Evolutionary conservation across 2,329 filamentous ascomycete species (phyloP), one percentile per base, ranked within the genome.

Genomic region (Cladosporium colombiae): DNA sequence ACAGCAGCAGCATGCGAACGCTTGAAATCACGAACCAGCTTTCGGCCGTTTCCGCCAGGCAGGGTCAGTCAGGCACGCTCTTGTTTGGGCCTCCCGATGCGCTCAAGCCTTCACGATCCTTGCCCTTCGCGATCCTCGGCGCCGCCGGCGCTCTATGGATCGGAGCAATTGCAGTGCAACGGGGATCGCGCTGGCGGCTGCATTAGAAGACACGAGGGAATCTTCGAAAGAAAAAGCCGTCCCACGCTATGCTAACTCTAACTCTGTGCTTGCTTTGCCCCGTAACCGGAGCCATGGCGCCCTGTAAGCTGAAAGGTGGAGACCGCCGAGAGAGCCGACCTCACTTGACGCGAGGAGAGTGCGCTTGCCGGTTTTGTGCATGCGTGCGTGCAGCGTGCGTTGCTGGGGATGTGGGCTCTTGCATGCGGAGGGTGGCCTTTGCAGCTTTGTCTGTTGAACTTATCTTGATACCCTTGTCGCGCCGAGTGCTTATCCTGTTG

Each of bases 321-420:
- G 37, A 44, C 37, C 37, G 37, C 37, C 37, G 37, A n/a, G 18
- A 44, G 37, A 44, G 37, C 37, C 37, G 37, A 44, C 37, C 37
- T 44, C 37, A 44, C 37, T 44, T 44, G 40, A 35, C n/a, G n/a
- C n/a, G 40, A 5, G 40, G 27, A n/a, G 40, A 11, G 40, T 33
- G 52, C 52, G 52, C 52, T 55, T 55, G 27, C 52, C 52, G 27
- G 52, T 55, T 55, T 33, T 11, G 52, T 33, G 13, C 25, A n/a
- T 53, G 49, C 49, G 6, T 29, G 50, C 25, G 50, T 53, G 50
- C 18, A 27, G 50, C 50, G 50, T 53, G 50, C 18, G 50, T 29
- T 53, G 50, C 50, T 53, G 27, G 50, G 50, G 50, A 53, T 53
- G 49, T 53, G 50, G 50, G 25, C 16, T 16, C 50, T 55, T 53